Conservation (phyloP, 2,329 filamentous ascomycete genomes). For the Penicillium sp. region DNA sequence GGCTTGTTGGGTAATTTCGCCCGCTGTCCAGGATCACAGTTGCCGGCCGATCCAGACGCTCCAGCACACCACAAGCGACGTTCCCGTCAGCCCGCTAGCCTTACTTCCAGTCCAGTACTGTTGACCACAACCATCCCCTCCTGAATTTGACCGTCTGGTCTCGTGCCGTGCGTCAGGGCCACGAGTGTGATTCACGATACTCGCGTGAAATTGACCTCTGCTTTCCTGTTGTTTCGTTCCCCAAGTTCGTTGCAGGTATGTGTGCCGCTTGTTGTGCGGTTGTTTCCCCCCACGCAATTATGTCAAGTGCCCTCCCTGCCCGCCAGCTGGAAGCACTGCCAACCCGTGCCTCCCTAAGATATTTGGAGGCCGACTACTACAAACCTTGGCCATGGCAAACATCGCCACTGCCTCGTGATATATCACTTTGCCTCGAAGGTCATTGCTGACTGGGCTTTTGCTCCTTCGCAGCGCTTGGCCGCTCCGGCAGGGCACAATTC, state of each 20-base stretch:
- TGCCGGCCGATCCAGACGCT: constrained; percentile 34
- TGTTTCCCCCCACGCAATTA: constrained; percentile 10
- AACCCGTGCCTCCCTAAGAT: constrained; percentile 12
- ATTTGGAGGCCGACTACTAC: not conserved
- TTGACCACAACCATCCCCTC: constrained; percentile 28
- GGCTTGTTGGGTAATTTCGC: constrained; percentile 31
- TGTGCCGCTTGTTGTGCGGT: constrained; percentile 8
- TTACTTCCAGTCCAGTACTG: constrained; percentile 24
- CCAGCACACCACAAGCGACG: constrained; percentile 28
- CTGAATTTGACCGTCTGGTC: constrained; percentile 24
- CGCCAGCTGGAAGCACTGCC: not conserved
- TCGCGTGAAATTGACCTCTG: not conserved
- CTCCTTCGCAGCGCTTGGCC: constrained; percentile 31
- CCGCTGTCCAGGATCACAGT: constrained; percentile 28
- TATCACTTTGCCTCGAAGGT: not conserved
- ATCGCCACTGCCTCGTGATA: constrained; percentile 6
- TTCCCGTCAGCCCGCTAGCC: constrained; percentile 24
- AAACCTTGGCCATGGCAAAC: not conserved
- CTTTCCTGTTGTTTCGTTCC: not conserved
- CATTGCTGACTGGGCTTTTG: constrained; percentile 25
- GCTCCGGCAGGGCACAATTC: constrained; percentile 32
- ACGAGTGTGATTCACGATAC: constrained; percentile 20
- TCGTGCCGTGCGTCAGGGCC: constrained; percentile 23
- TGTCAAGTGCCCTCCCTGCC: constrained; percentile 5
- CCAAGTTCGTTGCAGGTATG: constrained; percentile 37